These are phyloP conservation scores for Yamadazyma conglobata DNA, from an alignment of 1,139 yeast genomes.

Conservation along the genomic window DNA sequence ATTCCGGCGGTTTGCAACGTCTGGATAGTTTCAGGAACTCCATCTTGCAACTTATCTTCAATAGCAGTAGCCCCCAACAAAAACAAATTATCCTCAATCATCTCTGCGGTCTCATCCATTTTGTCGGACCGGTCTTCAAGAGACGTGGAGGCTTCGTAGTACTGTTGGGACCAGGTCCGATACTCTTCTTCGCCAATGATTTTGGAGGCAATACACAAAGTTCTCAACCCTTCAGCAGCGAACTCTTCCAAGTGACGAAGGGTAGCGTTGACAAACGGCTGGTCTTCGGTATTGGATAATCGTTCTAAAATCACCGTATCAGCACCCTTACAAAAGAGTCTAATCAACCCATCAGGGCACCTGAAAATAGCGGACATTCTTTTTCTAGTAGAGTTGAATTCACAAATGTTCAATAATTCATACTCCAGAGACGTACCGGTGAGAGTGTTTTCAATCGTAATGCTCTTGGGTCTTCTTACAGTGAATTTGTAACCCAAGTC, in stretches of 20 bases:
- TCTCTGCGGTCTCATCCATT: constrained; percentile 67
- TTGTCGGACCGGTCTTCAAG: constrained; percentile 69
- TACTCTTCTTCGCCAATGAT: constrained; percentile 81
- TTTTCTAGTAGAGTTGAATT: constrained; percentile 94
- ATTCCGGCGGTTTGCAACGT: constrained; percentile 95
- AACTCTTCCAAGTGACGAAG: constrained; percentile 89
- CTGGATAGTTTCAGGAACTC: constrained; percentile 96
- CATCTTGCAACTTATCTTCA: constrained; percentile 96
- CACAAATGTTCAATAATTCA: constrained; percentile 86
- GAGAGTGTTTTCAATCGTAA: constrained; percentile 58
- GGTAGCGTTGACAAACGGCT: constrained; percentile 79
- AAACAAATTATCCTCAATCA: constrained; percentile 75
- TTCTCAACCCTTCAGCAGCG: constrained; percentile 94
- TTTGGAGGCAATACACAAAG: constrained; percentile 87
- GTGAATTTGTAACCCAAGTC: constrained; percentile 78
- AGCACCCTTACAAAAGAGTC: constrained; percentile 95
- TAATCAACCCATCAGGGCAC: constrained; percentile 89
- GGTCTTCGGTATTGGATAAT: constrained; percentile 57
- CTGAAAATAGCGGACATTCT: constrained; percentile 95
- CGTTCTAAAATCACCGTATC: constrained; percentile 94
- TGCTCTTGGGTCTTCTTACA: constrained; percentile 81
- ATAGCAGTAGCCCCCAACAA: constrained; percentile 96
- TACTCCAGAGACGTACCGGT: constrained; percentile 41
- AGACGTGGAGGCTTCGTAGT: constrained; percentile 80
- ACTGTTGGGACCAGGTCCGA: constrained; percentile 54